Evolutionary conservation across 225 moss, liverwort and hornwort genomes (phyloP).

Genomic region (Bryum argenteum): DNA sequence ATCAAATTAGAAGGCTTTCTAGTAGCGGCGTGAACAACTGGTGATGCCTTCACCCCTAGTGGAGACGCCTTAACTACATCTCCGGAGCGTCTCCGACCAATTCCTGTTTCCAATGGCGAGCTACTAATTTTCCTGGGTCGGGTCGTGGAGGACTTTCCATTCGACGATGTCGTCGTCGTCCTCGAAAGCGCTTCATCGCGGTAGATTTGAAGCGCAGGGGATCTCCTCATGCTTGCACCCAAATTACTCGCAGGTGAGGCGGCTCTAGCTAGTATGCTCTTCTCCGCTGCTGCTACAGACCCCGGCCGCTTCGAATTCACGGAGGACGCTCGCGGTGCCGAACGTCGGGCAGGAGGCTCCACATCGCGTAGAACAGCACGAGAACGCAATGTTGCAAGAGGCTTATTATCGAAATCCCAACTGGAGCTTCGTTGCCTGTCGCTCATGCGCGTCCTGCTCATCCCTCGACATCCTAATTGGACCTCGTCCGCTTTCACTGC

Average conservation of each 20-base stretch:
- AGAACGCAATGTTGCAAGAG: conserved; percentile 29
- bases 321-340: conserved; percentile 47
- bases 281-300: conserved; percentile 11
- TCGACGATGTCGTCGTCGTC: conserved; percentile 19
- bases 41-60: conserved; percentile 27
- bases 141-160: conserved; percentile 8
- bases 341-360: conserved; percentile 28
- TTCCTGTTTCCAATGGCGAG: conserved; percentile 28
- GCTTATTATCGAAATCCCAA: conserved; percentile 57
- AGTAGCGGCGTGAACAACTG: not conserved
- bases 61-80: conserved; percentile 40
- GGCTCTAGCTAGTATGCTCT: conserved; percentile 37
- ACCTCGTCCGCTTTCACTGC: conserved; percentile 61
- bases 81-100: conserved; percentile 37
- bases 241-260: conserved; percentile 33
- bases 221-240: conserved; percentile 25
- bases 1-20: conserved; percentile 10
- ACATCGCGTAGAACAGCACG: conserved; percentile 49
- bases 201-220: conserved; percentile 46
- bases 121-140: conserved; percentile 28
- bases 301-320: conserved; percentile 44
- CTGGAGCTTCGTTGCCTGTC: conserved; percentile 46
- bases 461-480: conserved; percentile 53
- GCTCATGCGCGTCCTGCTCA: conserved; percentile 43
- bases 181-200: conserved; percentile 40